These are phyloP conservation scores for Saccharomyces pastorianus DNA, from an alignment of 1,139 yeast species.

Conservation along the genomic window DNA sequence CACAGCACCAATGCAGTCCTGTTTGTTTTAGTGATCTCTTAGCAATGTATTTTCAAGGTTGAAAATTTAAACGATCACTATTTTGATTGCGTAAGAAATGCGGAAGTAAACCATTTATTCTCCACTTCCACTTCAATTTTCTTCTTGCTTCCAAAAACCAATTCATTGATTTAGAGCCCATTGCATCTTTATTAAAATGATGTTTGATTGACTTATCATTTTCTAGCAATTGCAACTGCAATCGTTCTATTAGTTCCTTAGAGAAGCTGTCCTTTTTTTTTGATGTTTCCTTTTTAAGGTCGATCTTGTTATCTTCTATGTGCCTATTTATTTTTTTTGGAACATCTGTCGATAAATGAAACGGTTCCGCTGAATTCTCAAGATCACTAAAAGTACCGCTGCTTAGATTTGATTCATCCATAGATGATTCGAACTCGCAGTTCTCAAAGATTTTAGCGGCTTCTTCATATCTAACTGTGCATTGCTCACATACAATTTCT, in stretches of 20 bases:
- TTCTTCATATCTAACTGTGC: constrained; percentile 51
- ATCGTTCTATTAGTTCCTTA: constrained; percentile 24
- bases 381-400: constrained; percentile 8
- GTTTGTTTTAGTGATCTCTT: not conserved
- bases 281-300: constrained; percentile 8
- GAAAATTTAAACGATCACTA: not conserved
- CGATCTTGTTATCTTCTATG: constrained; percentile 5
- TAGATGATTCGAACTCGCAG: constrained; percentile 27
- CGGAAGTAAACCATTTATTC: constrained; percentile 35
- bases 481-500: constrained; percentile 59
- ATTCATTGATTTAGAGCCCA: constrained; percentile 23
- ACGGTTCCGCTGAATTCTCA: constrained; percentile 4
- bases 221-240: constrained; percentile 24
- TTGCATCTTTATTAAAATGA: constrained; percentile 3
- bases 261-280: constrained; percentile 25
- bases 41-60: not conserved
- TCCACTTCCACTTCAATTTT: constrained; percentile 42
- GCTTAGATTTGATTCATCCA: constrained; percentile 15
- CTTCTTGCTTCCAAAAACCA: constrained; percentile 33
- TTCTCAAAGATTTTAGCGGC: constrained; percentile 37
- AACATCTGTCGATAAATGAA: constrained; percentile 11
- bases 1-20: not conserved
- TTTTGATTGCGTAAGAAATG: constrained; percentile 9
- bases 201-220: constrained; percentile 1
- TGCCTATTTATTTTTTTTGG: constrained; percentile 2